Evolutionary conservation across 805 yeast species (phyloP).

Genomic region (Wickerhamiella nectarea): DNA sequence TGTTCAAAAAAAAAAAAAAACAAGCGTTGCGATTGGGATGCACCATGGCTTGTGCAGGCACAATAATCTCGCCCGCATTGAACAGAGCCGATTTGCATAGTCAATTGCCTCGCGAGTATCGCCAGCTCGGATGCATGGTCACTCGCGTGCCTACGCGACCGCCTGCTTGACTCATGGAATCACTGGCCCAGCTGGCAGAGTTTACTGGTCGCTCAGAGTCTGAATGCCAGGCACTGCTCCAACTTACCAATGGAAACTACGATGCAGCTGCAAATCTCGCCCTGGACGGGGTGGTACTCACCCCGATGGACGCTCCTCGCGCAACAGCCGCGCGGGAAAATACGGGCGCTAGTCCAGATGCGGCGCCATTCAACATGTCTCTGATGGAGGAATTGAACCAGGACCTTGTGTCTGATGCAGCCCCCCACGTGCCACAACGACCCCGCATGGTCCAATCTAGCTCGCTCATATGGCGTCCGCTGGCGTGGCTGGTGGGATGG

Average conservation of each 20-base stretch:
- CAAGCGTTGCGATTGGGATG: too few relatives aligned
- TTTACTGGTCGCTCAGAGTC: conserved; percentile 24
- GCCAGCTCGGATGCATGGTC: too few relatives aligned
- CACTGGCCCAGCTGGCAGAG: conserved; percentile 22
- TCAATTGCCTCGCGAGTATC: too few relatives aligned
- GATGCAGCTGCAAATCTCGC: conserved; percentile 23
- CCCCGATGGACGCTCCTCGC: not conserved
- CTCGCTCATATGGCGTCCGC: not conserved
- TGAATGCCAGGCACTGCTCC: conserved; percentile 22
- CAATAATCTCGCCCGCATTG: too few relatives aligned
- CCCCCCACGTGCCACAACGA: conserved; percentile 22
- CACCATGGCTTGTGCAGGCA: too few relatives aligned
- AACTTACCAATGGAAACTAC: conserved; percentile 29
- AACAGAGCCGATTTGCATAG: too few relatives aligned
- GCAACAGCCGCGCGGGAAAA: too few relatives aligned
- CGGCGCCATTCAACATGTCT: conserved; percentile 16
- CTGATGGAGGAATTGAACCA: conserved; percentile 23
- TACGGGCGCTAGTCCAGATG: too few relatives aligned
- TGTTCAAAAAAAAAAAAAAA: too few relatives aligned
- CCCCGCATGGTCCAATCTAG: conserved; percentile 26
- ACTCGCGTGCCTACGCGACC: too few relatives aligned
- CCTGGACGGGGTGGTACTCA: conserved; percentile 9
- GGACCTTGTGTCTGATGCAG: conserved; percentile 19
- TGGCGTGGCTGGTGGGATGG: not conserved
- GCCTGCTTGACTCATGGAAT: not conserved